Evolutionary conservation across 495 filamentous ascomycete genomes (phyloP).

Genomic region (Hypomontagnella submonticulosa): DNA sequence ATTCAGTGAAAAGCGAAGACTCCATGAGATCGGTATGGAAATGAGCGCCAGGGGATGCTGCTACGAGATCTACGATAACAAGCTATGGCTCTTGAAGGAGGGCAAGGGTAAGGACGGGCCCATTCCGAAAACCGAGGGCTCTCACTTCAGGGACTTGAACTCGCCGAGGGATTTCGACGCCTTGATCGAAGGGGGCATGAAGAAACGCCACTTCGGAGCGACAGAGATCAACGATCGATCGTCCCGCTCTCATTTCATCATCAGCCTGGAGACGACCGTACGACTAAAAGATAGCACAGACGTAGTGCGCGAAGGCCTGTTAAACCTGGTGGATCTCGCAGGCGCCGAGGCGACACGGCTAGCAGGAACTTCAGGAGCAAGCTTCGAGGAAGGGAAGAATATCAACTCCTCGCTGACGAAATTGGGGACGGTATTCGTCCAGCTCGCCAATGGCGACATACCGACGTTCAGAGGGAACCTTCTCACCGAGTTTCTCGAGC

Average conservation of each 20-base stretch:
- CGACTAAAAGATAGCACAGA: conserved; percentile 66
- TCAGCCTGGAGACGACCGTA: conserved; percentile 53
- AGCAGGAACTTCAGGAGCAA: conserved; percentile 68
- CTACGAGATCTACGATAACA: conserved; percentile 96
- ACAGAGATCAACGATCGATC: conserved; percentile 67
- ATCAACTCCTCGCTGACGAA: conserved; percentile 60
- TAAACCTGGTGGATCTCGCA: conserved; percentile 61
- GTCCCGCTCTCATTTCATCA: conserved; percentile 60
- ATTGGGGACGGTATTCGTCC: conserved; percentile 57
- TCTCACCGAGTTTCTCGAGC: conserved; percentile 94
- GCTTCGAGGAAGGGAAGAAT: conserved; percentile 37
- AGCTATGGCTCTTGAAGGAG: conserved; percentile 85
- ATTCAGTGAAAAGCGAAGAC: conserved; percentile 78
- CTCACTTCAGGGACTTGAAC: not conserved
- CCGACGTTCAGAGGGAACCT: conserved; percentile 93
- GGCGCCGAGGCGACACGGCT: conserved; percentile 75
- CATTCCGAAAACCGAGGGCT: not conserved
- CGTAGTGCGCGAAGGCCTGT: conserved; percentile 70
- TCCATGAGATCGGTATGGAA: conserved; percentile 87
- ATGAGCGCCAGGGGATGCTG: conserved; percentile 92
- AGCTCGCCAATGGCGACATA: conserved; percentile 77
- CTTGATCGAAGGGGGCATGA: conserved; percentile 31
- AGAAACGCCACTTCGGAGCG: conserved; percentile 65
- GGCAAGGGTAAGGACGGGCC: conserved; percentile 72
- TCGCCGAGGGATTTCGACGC: conserved; percentile 26